A percentile compares a stretch with the other conserved stretches of the same genome.
Evolutionary conservation across 257 asterid species (phyloP).

Genomic region (Cruciata laevipes): DNA sequence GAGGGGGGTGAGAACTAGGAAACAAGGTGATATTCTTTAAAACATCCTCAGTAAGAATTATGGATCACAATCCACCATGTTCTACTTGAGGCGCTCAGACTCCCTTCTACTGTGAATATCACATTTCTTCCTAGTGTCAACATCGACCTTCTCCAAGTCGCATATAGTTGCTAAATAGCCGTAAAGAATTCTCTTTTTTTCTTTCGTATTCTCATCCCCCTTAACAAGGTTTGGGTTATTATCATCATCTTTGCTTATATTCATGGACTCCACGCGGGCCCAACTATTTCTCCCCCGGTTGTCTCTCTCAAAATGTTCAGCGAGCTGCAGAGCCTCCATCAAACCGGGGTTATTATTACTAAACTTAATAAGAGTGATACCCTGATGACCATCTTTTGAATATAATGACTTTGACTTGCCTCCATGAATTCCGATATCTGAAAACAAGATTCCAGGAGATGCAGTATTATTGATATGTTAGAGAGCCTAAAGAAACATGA

Average conservation of each 20-base stretch:
- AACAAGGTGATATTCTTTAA: neutral
- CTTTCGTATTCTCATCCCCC: slow-evolving; percentile 55
- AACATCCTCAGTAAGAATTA: neutral
- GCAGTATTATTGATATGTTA: neutral
- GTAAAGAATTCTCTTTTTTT: slow-evolving; percentile 55
- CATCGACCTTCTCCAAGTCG: slow-evolving; percentile 73
- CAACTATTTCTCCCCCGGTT: slow-evolving; percentile 59
- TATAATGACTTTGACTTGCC: slow-evolving; percentile 84
- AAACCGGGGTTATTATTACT: slow-evolving; percentile 56
- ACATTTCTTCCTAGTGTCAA: slow-evolving; percentile 70
- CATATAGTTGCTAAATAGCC: slow-evolving; percentile 73
- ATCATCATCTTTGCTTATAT: slow-evolving; percentile 56
- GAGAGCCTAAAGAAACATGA: slow-evolving; percentile 7
- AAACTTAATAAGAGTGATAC: slow-evolving; percentile 68
- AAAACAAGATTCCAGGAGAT: slow-evolving; percentile 24
- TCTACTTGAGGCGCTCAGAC: slow-evolving; percentile 27
- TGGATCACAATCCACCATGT: neutral
- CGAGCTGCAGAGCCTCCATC: slow-evolving; percentile 62
- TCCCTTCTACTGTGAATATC: slow-evolving; percentile 58
- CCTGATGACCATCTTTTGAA: slow-evolving; percentile 75
- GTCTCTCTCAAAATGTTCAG: slow-evolving; percentile 60
- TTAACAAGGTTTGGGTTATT: slow-evolving; percentile 62
- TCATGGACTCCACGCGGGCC: slow-evolving; percentile 51
- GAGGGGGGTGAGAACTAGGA: neutral
- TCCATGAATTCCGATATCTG: slow-evolving; percentile 66